Evolutionary conservation across 805 yeast species (phyloP), one percentile per base, ranked within the genome.

Genomic region (Myxozyma monticola): DNA sequence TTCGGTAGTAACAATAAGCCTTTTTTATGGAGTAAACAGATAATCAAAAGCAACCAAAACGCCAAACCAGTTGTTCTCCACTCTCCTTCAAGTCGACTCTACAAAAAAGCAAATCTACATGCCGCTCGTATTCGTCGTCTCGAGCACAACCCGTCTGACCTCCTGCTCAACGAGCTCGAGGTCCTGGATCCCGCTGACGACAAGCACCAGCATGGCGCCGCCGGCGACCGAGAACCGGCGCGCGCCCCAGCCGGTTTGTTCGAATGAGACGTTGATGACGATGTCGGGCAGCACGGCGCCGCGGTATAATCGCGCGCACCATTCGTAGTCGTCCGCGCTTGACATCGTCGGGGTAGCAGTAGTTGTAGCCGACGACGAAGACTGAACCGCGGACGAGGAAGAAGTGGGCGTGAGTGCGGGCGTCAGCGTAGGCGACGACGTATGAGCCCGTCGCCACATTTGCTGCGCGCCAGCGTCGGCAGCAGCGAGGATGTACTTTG

Each of bases 241-340:
- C n/a, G 46, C 34, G 12, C 18, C 37, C 15, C 33, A 20, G 3
- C 24, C 5, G 9, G 14, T 7, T 17, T 8, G 7, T 26, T 52
- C 46, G 18, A 39, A 45, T 25, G 30, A 35, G 17, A 54, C 35
- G 24, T 24, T 15, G 22, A 54, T 41, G 17, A 39, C 40, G 9
- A 54, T 29, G 25, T 54, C 59, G 9, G 59, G 59, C 33, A 39
- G 37, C 9, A 49, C 24, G 7, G 47, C 26, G 17, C 55, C 56
- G 10, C 54, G 48, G 35, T 43, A 52, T 15, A 54, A 28, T 28
- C 31, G 42, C 18, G 48, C 50, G 20, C 51, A 35, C 59, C 59
- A 54, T 8, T 33, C 15, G 42, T 42, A 54, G 22, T 43, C 45
- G 10, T 46, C 56, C 4, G 38, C 42, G 31, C 31, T 28, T 9